Evolutionary conservation across 2,329 filamentous ascomycete species (phyloP).

Genomic region (Diaporthe vexans): DNA sequence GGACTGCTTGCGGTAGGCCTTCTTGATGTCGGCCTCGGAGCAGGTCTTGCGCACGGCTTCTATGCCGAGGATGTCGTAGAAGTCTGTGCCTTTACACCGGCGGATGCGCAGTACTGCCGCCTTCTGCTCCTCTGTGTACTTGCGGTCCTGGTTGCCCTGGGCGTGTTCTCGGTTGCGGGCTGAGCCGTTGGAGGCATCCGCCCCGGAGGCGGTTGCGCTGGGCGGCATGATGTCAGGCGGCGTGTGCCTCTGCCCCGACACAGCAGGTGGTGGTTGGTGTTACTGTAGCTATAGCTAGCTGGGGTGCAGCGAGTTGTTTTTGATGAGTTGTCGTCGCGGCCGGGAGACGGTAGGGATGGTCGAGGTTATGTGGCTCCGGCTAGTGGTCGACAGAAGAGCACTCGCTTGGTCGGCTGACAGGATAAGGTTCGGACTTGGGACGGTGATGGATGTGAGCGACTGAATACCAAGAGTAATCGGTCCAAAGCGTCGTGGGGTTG

Average conservation of each 20-base stretch:
- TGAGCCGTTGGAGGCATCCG: slow-evolving; percentile 58
- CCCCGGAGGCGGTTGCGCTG: slow-evolving; percentile 68
- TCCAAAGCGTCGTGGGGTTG: background rate
- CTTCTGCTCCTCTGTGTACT: slow-evolving; percentile 91
- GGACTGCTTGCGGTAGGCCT: slow-evolving; percentile 95
- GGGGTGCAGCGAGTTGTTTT: slow-evolving; percentile 27
- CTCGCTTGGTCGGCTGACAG: background rate
- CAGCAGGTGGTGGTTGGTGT: background rate
- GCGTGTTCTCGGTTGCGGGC: slow-evolving; percentile 75
- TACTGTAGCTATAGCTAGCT: slow-evolving; percentile 25
- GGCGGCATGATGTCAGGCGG: slow-evolving; percentile 52
- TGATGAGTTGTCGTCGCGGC: slow-evolving; percentile 36
- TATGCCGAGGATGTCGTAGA: slow-evolving; percentile 93
- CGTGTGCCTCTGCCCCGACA: slow-evolving; percentile 8
- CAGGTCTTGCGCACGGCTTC: slow-evolving; percentile 74
- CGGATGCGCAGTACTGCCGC: slow-evolving; percentile 91
- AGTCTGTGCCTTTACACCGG: slow-evolving; percentile 85
- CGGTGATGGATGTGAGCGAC: background rate
- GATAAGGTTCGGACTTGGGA: slow-evolving; percentile 13
- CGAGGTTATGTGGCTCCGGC: slow-evolving; percentile 17
- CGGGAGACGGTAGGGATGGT: slow-evolving; percentile 22
- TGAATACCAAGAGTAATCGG: background rate
- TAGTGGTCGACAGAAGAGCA: background rate
- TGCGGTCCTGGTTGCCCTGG: slow-evolving; percentile 81
- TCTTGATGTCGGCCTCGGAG: slow-evolving; percentile 91